These are phyloP conservation scores for Xylaria flabelliformis DNA, from an alignment of 495 filamentous ascomycete genomes.

Conservation along the genomic window DNA sequence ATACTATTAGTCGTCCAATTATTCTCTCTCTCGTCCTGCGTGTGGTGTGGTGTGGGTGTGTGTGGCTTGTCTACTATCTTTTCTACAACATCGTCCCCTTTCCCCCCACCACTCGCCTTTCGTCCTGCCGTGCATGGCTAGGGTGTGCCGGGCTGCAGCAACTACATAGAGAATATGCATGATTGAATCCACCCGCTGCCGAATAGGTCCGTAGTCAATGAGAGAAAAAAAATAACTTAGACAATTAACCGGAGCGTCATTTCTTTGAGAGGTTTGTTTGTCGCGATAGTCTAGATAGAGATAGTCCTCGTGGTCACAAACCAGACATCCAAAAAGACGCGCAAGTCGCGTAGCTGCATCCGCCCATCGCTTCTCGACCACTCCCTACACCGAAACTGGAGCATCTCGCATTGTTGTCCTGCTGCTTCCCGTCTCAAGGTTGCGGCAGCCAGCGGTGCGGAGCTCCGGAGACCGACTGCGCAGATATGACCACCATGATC, in stretches of 20 bases:
- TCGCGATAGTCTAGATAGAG: not conserved
- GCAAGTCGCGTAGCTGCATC: slow-evolving; percentile 18
- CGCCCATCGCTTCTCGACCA: not conserved
- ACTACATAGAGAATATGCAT: slow-evolving; percentile 16
- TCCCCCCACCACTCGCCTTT: slow-evolving; percentile 14
- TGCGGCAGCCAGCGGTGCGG: slow-evolving; percentile 20
- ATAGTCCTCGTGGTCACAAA: slow-evolving; percentile 2
- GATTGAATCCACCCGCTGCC: slow-evolving; percentile 24
- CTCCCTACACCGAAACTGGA: slow-evolving; percentile 24
- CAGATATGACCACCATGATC: slow-evolving; percentile 6
- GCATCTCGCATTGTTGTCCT: slow-evolving; percentile 12
- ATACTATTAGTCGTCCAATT: slow-evolving; percentile 3
- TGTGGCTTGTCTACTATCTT: not conserved
- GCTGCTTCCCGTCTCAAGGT: slow-evolving; percentile 12
- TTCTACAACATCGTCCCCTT: not conserved
- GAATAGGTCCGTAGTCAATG: slow-evolving; percentile 6
- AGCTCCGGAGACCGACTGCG: slow-evolving; percentile 17
- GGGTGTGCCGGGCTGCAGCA: slow-evolving; percentile 21
- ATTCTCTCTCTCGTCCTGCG: not conserved
- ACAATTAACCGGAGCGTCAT: slow-evolving; percentile 19
- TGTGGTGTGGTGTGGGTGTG: not conserved
- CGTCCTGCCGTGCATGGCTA: slow-evolving; percentile 24
- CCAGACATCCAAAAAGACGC: not conserved
- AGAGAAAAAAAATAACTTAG: not conserved
- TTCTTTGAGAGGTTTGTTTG: not conserved